These are phyloP conservation scores for Fusarium xyrophilum DNA, from an alignment of 2,329 filamentous ascomycete species.

Conservation along the genomic window DNA sequence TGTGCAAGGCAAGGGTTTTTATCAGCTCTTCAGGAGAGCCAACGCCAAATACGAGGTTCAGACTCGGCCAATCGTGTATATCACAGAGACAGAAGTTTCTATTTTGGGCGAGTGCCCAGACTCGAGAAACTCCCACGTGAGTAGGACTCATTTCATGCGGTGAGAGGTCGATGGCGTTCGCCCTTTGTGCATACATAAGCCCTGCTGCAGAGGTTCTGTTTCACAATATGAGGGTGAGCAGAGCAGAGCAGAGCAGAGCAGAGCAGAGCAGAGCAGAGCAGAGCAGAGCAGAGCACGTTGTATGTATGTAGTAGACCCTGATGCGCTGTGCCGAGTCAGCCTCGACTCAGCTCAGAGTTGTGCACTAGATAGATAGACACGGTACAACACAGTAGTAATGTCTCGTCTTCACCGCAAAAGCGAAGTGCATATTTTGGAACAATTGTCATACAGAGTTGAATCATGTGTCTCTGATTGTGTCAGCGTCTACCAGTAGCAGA, in stretches of 20 bases:
- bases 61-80: slow-evolving; percentile 21
- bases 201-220: slow-evolving; percentile 25
- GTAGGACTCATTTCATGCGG: slow-evolving; percentile 26
- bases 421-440: slow-evolving; percentile 16
- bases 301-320: background rate
- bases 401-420: slow-evolving; percentile 36
- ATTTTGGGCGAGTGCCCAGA: slow-evolving; percentile 24
- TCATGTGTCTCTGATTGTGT: slow-evolving; percentile 21
- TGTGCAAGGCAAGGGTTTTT: slow-evolving; percentile 2
- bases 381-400: background rate
- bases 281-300: slow-evolving; percentile 4
- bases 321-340: slow-evolving; percentile 17
- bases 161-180: slow-evolving; percentile 38
- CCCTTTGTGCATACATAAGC: slow-evolving; percentile 14
- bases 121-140: slow-evolving; percentile 33
- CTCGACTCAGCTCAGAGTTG: slow-evolving; percentile 17
- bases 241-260: slow-evolving; percentile 5
- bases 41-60: slow-evolving; percentile 28
- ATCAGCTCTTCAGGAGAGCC: slow-evolving; percentile 7
- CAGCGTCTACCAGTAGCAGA: background rate
- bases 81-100: slow-evolving; percentile 17
- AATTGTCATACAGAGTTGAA: slow-evolving; percentile 17
- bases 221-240: slow-evolving; percentile 10
- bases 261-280: too few relatives aligned
- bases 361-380: background rate